Conservation (phyloP, 1,284 basidiomycete species). For the Cryptococcus sp. region DNA sequence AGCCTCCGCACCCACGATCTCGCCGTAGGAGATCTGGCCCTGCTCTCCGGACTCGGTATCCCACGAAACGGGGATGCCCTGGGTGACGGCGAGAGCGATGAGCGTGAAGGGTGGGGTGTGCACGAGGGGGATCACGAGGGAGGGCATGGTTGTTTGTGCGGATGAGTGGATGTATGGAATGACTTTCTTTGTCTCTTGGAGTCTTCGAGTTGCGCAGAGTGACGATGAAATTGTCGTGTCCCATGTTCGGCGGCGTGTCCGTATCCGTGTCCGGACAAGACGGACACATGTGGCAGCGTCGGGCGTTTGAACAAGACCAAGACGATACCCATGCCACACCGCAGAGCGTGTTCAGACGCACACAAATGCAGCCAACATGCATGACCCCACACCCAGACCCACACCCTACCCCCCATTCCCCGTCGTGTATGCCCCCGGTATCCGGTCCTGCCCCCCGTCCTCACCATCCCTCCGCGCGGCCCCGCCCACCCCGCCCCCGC, state of each 20-base stretch:
- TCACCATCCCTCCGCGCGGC: background rate
- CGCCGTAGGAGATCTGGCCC: constrained; percentile 33
- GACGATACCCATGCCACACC: no score
- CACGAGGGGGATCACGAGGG: constrained; percentile 39
- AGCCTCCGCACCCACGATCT: constrained; percentile 32
- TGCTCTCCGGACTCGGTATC: constrained; percentile 29
- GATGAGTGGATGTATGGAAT: background rate
- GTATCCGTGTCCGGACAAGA: background rate
- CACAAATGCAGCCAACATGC: no score
- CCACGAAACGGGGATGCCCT: constrained; percentile 38
- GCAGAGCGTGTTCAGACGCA: no score
- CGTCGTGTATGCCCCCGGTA: constrained; percentile 17
- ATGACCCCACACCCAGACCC: background rate
- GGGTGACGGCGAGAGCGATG: constrained; percentile 37
- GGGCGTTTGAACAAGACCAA: background rate
- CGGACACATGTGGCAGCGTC: background rate
- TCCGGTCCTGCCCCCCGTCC: background rate
- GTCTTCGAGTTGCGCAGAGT: no score
- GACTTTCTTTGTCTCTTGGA: no score
- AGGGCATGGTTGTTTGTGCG: constrained; percentile 19
- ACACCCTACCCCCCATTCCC: background rate
- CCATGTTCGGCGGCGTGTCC: no score
- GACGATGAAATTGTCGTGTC: background rate
- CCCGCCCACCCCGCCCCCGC: background rate
- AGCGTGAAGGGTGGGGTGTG: constrained; percentile 40